Percentiles rank a stretch among this genome's conserved stretches.
Conservation (phyloP, 169 alveolate genomes). For the Perkinsus marinus region DNA sequence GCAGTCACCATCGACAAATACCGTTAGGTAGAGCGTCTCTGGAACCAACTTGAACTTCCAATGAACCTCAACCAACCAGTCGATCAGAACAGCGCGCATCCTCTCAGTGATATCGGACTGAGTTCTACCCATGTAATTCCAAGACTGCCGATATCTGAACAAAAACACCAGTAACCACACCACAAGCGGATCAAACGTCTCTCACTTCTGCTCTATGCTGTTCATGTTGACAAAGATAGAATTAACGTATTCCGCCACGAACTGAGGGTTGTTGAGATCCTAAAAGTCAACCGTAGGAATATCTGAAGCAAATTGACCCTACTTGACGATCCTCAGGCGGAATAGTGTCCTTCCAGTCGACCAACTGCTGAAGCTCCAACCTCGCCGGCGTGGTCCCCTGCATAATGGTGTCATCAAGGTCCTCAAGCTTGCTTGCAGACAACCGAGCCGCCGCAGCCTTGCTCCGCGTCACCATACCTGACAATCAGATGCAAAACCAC, state of each 20-base stretch:
- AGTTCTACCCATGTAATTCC: neutral
- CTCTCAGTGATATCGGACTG: neutral
- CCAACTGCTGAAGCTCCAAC: neutral
- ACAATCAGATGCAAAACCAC: neutral
- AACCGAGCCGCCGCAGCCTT: neutral
- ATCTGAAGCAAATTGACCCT: neutral
- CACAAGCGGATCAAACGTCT: neutral
- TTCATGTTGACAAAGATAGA: neutral
- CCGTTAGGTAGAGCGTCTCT: neutral
- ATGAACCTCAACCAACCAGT: conserved; percentile 8
- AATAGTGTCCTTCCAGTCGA: neutral
- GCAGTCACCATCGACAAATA: neutral
- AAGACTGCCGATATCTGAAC: neutral
- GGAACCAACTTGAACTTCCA: conserved; percentile 5
- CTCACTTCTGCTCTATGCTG: neutral
- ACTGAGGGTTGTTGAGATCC: neutral
- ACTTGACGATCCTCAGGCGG: neutral
- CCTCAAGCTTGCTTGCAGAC: neutral
- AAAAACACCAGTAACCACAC: neutral
- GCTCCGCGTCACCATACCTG: neutral
- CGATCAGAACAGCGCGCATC: neutral
- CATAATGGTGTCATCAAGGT: neutral
- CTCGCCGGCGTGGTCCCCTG: neutral
- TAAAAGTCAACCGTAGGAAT: neutral
- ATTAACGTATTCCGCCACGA: neutral